These are phyloP conservation scores for Coemansia umbellata DNA, from an alignment of 192 early-diverging fungal genomes.

Conservation along the genomic window DNA sequence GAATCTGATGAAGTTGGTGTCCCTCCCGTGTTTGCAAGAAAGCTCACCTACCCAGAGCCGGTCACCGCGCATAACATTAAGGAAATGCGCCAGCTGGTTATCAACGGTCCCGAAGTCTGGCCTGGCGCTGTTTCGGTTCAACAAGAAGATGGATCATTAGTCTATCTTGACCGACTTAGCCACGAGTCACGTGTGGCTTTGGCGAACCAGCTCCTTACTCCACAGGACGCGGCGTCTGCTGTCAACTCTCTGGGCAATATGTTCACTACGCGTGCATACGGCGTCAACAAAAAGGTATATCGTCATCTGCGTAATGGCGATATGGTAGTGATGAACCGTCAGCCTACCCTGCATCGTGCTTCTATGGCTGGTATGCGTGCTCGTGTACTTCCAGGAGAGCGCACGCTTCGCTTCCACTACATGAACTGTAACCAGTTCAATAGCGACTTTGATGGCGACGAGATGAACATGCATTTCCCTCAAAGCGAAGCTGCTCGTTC, in stretches of 20 bases:
- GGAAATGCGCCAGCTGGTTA: conserved; percentile 84
- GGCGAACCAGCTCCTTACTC: conserved; percentile 89
- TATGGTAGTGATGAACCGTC: conserved; percentile 95
- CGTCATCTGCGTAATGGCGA: conserved; percentile 97
- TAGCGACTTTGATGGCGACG: conserved; percentile 99
- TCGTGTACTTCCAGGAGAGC: conserved; percentile 90
- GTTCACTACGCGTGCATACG: conserved; percentile 58
- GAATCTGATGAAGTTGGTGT: conserved; percentile 98
- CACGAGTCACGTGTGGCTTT: conserved; percentile 87
- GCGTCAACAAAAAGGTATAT: conserved; percentile 92
- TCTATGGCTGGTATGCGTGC: conserved; percentile 99
- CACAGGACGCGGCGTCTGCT: conserved; percentile 54
- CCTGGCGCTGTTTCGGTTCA: conserved; percentile 94
- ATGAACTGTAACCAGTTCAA: conserved; percentile 90
- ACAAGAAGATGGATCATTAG: conserved; percentile 90
- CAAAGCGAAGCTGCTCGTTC: conserved; percentile 96
- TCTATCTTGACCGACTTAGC: conserved; percentile 73
- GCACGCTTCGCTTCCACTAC: conserved; percentile 99
- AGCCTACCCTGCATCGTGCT: conserved; percentile 99
- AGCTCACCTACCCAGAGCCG: conserved; percentile 96
- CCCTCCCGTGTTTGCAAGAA: conserved; percentile 91
- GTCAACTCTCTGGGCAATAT: conserved; percentile 50
- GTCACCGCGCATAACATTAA: conserved; percentile 95
- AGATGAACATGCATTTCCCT: conserved; percentile 99
- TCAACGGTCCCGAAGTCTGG: conserved; percentile 94